These are phyloP conservation scores for Leccinum griseonigrum DNA, from an alignment of 1,284 basidiomycete species.

Conservation along the genomic window DNA sequence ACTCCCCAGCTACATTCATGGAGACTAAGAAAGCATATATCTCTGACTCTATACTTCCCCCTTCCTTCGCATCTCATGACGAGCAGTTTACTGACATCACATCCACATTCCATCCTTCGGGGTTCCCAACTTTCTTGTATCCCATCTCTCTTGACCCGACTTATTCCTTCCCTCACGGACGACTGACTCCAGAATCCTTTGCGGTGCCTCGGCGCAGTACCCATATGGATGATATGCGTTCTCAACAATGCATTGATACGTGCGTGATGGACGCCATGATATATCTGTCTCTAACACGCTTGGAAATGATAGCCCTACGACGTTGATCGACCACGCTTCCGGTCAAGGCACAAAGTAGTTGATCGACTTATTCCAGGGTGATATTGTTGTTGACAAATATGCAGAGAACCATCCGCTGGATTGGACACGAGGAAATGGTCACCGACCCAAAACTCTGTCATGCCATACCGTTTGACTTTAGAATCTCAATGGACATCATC, in stretches of 20 bases:
- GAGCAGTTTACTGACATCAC: neutral
- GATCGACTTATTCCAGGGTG: no score
- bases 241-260: neutral
- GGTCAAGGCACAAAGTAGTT: neutral
- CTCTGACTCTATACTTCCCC: neutral
- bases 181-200: neutral
- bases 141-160: neutral
- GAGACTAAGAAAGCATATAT: neutral
- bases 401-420: neutral
- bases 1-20: neutral
- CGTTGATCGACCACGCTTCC: neutral
- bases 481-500: neutral
- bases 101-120: neutral
- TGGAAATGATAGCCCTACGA: neutral
- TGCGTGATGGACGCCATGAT: neutral
- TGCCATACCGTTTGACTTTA: neutral
- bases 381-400: neutral
- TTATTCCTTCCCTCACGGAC: neutral
- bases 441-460: neutral
- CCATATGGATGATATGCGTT: neutral
- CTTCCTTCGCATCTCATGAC: neutral
- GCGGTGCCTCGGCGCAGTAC: neutral
- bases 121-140: neutral
- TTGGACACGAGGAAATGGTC: slow-evolving; percentile 6
- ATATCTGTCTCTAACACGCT: neutral